Evolutionary conservation across 2,329 filamentous ascomycete genomes (phyloP), one percentile per base, ranked within the genome.

Genomic region (Exophiala lecanii-corni): DNA sequence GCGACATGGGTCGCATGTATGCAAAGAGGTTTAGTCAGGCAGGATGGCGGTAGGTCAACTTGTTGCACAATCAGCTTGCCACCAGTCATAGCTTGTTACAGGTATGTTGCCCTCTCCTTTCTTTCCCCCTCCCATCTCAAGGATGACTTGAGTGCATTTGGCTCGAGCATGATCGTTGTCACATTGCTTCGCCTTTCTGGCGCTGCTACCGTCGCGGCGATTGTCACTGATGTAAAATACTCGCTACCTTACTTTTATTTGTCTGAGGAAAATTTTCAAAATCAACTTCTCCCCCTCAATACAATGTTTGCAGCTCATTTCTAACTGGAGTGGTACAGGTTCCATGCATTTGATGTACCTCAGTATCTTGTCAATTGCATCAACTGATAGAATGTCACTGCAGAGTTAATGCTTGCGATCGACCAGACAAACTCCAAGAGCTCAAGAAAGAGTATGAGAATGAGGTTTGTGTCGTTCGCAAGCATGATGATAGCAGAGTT

Each of bases 71-170:
- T 39, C n/a, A 21, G 13, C 9, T 43, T 35, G 18, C 21, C 19
- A 5, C 9, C 13, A n/a, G n/a, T 30, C 23, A 23, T 32, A 31
- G 15, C 21, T 57, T 47, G 48, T 49, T 30, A 35, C 56, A 60
- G 65, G 63, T 68, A 64, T 61, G 65, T 59, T 47, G 18, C 30
- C 41, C 52, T 10, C 50, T 47, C 35, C 41, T 23, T 44, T 43
- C 26, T 40, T 41, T 36, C 17, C 17, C 33, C 31, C 36, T 31
- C 23, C 23, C 30, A 41, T 41, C 41, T 56, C 50, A 64, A 89
- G 94, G 91, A 97, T 97, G 91, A 97, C 91, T 88, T 91, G 91
- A 97, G 91, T 89, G 91, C 91, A 97, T 97, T 97, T 97, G 91
- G 91, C 91, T 97, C 88, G 91, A 97, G 91, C 77, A 94, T 89